phyloP scores from a whole-genome alignment of 371 early-diverging fungal genomes.

The Mucor racemosus region DNA sequence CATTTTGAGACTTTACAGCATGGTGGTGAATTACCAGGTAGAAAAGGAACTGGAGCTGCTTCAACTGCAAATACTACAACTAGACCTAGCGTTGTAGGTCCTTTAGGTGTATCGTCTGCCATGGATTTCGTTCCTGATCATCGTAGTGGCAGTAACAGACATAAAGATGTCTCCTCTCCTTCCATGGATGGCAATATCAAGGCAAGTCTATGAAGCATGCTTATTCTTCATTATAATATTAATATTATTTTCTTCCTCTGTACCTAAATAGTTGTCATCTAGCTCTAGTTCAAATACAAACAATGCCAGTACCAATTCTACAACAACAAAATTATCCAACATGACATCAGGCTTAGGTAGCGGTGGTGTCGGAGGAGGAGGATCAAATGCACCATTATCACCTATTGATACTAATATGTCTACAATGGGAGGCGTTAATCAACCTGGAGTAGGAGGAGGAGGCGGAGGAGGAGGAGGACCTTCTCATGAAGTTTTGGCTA shows the following conservation, averaged over 20 bases:
- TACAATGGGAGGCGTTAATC: neutral
- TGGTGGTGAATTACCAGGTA: constrained; percentile 32
- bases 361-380: neutral
- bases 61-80: constrained; percentile 9
- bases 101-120: constrained; percentile 28
- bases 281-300: neutral
- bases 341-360: neutral
- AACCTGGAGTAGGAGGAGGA: constrained; percentile 21
- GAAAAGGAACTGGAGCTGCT: constrained; percentile 38
- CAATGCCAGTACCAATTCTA: neutral
- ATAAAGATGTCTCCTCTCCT: constrained; percentile 3
- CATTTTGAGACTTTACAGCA: constrained; percentile 73
- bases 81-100: constrained; percentile 43
- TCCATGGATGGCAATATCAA: neutral
- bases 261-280: neutral
- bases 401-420: constrained; percentile 11
- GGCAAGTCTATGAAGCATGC: neutral
- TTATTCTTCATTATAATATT: neutral
- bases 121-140: constrained; percentile 17
- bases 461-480: constrained; percentile 35
- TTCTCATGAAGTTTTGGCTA: constrained; percentile 79
- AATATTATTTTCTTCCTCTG: no score
- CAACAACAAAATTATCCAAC: neutral
- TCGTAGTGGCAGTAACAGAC: constrained; percentile 2
- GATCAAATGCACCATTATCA: constrained; percentile 21